Evolutionary conservation across 129 eudicot genomes (phyloP), one percentile per base, ranked within the genome.

Genomic region (Ambrosia artemisiifolia): DNA sequence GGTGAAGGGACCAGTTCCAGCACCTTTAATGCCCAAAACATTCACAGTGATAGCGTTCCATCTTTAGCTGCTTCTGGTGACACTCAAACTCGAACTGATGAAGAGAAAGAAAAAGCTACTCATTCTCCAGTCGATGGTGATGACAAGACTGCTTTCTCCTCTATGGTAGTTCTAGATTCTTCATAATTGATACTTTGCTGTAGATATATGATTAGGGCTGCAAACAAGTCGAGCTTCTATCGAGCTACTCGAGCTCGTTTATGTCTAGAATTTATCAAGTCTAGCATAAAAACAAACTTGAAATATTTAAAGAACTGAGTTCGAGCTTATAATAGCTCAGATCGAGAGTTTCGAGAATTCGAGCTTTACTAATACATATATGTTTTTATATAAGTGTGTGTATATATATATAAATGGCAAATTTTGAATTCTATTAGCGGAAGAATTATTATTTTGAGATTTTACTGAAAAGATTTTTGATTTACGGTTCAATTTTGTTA

Each of bases 101-200:
- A 81, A 85, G 96, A 83, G 65, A 89, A 82, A 80, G 92, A 87
- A 38, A 81, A 73, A 56, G 75, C 60, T 49, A 79, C 57, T 65
- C 68, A 44, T 20, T 81, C 98, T 47, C 86, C 92, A 60, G 74
- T 90, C 32, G 77, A 77, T 66, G 74, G 64, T 70, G 95, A 93
- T 42, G 84, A 85, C 51, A 89, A 82, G 88, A 93, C 77, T 68
- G 78, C 84, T 35, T 87, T 79, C 71, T 87, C 96, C 47, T 87
- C 96, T 75, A 73, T 79, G 90, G 98, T 93, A 78, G 17, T 82
- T 34, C 63, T 56, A 61, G 11, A 43, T 33, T 61, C 19, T 72
- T 32, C 48, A 20, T 11, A 3, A 1, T 28, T 14, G 55, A 49
- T 49, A n/a, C 4, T 2, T 49, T 48, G 24, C 55, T 49, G 18